Evolutionary conservation across 192 early-diverging fungal genomes (phyloP).

Genomic region (Geranomyces variabilis): DNA sequence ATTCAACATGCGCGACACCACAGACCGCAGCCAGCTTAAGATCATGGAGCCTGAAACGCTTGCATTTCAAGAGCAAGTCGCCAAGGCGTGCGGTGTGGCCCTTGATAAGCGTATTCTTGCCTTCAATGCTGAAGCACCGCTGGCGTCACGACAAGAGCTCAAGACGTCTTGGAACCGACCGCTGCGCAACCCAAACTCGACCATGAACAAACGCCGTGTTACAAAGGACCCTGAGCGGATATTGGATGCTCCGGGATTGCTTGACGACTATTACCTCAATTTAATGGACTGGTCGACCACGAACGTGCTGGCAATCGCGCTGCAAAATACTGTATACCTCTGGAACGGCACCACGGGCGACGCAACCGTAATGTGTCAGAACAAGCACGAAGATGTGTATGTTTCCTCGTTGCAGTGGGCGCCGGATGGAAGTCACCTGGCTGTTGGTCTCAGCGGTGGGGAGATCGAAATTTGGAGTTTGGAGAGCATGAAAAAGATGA

Average conservation of each 20-base stretch:
- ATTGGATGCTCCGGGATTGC: conserved; percentile 85
- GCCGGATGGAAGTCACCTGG: conserved; percentile 51
- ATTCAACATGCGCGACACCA: conserved; percentile 56
- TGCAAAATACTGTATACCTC: conserved; percentile 56
- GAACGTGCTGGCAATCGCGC: conserved; percentile 56
- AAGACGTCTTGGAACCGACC: conserved; percentile 61
- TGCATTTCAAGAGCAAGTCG: conserved; percentile 79
- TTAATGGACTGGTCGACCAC: conserved; percentile 54
- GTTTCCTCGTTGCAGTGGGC: conserved; percentile 48
- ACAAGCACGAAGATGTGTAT: conserved; percentile 34
- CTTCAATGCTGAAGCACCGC: conserved; percentile 80
- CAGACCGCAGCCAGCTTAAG: conserved; percentile 29
- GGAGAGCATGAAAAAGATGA: conserved; percentile 69
- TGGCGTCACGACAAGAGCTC: conserved; percentile 46
- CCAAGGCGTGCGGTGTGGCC: conserved; percentile 76
- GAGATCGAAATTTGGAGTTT: conserved; percentile 92
- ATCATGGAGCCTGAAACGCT: conserved; percentile 47
- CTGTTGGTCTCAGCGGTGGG: conserved; percentile 75
- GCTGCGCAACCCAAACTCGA: conserved; percentile 40
- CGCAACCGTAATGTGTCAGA: conserved; percentile 21
- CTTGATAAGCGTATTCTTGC: conserved; percentile 79
- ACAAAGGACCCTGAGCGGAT: conserved; percentile 78
- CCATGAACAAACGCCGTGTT: conserved; percentile 61
- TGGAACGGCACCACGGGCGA: conserved; percentile 59
- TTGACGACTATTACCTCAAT: conserved; percentile 57